These are phyloP conservation scores for Phialophora expanda DNA, from an alignment of 2,329 filamentous ascomycete genomes.

Conservation along the genomic window DNA sequence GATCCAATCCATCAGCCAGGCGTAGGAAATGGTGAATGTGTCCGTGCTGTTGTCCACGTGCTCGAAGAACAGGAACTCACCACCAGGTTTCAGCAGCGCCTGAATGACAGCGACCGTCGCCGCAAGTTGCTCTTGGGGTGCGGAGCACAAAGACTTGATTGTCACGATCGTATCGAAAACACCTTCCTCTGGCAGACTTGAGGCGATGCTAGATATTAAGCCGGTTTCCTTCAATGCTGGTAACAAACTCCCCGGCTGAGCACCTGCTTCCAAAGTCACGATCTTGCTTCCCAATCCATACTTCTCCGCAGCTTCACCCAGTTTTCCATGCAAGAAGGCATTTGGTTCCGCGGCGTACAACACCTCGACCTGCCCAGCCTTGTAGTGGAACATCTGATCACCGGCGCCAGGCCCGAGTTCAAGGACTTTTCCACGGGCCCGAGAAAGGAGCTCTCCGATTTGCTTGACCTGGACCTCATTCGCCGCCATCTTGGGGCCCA, in stretches of 20 bases:
- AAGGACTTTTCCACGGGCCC: conserved; percentile 48
- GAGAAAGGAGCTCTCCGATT: conserved; percentile 39
- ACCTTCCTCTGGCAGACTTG: conserved; percentile 46
- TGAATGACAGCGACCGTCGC: conserved; percentile 48
- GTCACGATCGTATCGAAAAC: conserved; percentile 52
- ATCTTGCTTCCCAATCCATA: conserved; percentile 46
- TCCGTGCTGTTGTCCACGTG: conserved; percentile 42
- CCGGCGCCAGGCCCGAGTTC: conserved; percentile 55
- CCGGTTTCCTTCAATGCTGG: conserved; percentile 53
- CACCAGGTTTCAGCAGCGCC: conserved; percentile 53
- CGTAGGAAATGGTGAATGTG: conserved; percentile 30
- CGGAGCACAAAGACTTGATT: conserved; percentile 52
- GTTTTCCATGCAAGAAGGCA: conserved; percentile 41
- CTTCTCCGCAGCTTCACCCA: conserved; percentile 44
- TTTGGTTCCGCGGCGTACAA: conserved; percentile 54
- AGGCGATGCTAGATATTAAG: conserved; percentile 46
- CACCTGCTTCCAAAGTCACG: conserved; percentile 46
- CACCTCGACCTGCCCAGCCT: conserved; percentile 42
- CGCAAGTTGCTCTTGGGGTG: conserved; percentile 30
- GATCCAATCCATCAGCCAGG: conserved; percentile 35
- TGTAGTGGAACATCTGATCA: conserved; percentile 51
- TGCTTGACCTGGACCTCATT: conserved; percentile 31
- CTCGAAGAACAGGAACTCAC: conserved; percentile 56
- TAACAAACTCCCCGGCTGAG: conserved; percentile 53
- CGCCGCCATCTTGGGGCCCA: conserved; percentile 37